A percentile compares a stretch with the other conserved stretches of the same genome.
Evolutionary conservation across 352 stramenopile genomes (phyloP).

Genomic region (Phytopythium vexans): DNA sequence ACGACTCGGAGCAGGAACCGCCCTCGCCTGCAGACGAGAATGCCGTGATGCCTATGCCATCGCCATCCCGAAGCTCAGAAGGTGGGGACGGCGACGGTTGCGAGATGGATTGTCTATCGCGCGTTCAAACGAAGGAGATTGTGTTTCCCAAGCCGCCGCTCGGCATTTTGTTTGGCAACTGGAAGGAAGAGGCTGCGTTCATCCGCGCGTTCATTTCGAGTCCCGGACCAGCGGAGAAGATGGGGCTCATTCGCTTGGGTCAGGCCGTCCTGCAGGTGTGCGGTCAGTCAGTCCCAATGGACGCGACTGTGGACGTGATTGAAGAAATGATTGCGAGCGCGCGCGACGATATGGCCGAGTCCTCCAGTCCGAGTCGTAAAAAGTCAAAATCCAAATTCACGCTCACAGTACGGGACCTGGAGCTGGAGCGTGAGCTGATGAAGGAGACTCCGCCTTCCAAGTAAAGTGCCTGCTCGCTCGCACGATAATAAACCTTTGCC

Average conservation of each 20-base stretch:
- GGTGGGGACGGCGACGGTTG: too few species aligned
- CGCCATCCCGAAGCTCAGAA: background rate
- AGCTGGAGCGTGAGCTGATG: slow-evolving; percentile 80
- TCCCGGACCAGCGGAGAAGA: slow-evolving; percentile 66
- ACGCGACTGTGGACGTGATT: slow-evolving; percentile 49
- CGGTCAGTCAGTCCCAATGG: slow-evolving; percentile 51
- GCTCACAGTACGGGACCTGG: slow-evolving; percentile 74
- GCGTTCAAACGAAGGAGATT: slow-evolving; percentile 40
- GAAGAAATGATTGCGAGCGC: slow-evolving; percentile 71
- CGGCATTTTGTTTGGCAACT: slow-evolving; percentile 81
- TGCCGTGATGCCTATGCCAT: too few species aligned
- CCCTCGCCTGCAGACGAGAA: too few species aligned
- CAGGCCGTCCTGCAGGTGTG: slow-evolving; percentile 79
- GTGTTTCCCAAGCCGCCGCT: slow-evolving; percentile 63
- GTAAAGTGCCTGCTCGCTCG: slow-evolving; percentile 1
- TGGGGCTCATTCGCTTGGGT: slow-evolving; percentile 46
- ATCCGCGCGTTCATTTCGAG: slow-evolving; percentile 82
- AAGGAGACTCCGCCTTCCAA: slow-evolving; percentile 21
- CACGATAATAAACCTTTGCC: too few species aligned
- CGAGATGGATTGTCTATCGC: slow-evolving; percentile 14
- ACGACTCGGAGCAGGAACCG: background rate
- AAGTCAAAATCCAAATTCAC: slow-evolving; percentile 34
- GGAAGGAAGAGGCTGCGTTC: slow-evolving; percentile 74
- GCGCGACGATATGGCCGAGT: slow-evolving; percentile 4
- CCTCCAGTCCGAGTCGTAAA: slow-evolving; percentile 13